phyloP scores from a whole-genome alignment of 140 eudicot species.

The Bidens hawaiensis region DNA sequence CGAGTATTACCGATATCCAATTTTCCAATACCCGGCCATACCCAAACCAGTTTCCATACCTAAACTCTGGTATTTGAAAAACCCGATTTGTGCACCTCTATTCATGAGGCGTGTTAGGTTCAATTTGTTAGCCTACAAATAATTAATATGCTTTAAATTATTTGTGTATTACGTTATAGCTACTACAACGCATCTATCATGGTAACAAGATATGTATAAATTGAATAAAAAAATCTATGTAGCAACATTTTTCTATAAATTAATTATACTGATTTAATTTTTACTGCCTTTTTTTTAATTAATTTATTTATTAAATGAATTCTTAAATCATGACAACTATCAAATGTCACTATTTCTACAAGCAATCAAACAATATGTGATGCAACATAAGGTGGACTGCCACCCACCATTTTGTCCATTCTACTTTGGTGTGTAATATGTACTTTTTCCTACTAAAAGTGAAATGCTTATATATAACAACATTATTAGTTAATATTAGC shows the following conservation, averaged over 20 bases:
- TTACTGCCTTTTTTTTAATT: background rate
- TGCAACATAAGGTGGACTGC: constrained; percentile 14
- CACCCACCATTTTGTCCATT: constrained; percentile 36
- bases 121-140: no score
- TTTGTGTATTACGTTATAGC: background rate
- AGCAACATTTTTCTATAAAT: no score
- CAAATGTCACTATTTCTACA: constrained; percentile 10
- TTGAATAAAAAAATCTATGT: background rate
- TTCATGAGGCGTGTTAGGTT: no score
- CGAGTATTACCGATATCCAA: no score
- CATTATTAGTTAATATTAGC: background rate
- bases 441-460: background rate
- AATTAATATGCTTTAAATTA: background rate
- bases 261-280: background rate
- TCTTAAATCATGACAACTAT: constrained; percentile 12
- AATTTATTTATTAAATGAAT: background rate
- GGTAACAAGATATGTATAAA: background rate
- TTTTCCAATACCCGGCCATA: no score
- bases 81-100: no score
- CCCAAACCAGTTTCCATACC: no score
- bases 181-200: background rate
- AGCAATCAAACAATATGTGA: constrained; percentile 21
- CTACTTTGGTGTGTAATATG: constrained; percentile 14
- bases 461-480: background rate
- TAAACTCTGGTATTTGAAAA: no score